A percentile compares a stretch with the other conserved stretches of the same genome.
These are phyloP conservation scores for Paramecium sonneborni DNA, from an alignment of 73 alveolate genomes.

Conservation along the genomic window DNA sequence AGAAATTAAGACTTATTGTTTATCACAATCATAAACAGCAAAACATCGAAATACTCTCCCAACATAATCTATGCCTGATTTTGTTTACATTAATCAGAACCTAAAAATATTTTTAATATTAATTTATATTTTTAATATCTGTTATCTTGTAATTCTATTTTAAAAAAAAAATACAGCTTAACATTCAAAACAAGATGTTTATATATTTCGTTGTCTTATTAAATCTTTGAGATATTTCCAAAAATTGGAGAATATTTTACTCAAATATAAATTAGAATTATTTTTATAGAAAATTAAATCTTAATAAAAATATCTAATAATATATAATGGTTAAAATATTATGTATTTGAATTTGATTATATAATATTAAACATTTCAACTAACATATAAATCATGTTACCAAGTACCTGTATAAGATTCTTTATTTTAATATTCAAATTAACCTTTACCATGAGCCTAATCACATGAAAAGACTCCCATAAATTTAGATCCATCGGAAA, in stretches of 20 bases:
- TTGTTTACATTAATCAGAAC: neutral
- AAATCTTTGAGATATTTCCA: no score
- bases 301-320: no score
- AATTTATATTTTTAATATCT: no score
- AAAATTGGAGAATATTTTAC: no score
- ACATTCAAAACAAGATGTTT: no score
- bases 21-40: neutral
- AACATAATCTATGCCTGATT: neutral
- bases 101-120: neutral
- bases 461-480: neutral
- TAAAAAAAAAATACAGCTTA: no score
- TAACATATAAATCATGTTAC: neutral
- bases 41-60: neutral
- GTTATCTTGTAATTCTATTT: no score
- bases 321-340: no score
- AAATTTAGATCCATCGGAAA: slow-evolving; percentile 33
- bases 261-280: no score
- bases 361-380: neutral
- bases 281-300: no score
- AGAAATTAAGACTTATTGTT: neutral
- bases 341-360: no score
- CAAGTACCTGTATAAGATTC: neutral
- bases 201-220: no score
- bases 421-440: slow-evolving; percentile 21
- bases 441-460: slow-evolving; percentile 40